Evolutionary conservation across 805 yeast species (phyloP).

Genomic region (Blastobotrys mokoenaii): DNA sequence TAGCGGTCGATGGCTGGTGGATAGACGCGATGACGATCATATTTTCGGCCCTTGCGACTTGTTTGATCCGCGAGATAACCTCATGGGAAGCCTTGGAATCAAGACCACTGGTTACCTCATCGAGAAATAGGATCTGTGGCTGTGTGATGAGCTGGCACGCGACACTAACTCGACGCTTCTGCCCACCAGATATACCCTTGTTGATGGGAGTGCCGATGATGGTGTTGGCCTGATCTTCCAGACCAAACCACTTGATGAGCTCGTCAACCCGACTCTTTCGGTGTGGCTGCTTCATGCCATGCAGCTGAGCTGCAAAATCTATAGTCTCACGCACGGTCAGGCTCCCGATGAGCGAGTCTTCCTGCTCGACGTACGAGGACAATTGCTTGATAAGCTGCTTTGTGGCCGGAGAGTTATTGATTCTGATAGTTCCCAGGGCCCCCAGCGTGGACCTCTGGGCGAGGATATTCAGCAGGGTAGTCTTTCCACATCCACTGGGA

Average conservation of each 20-base stretch:
- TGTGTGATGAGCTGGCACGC: slow-evolving; percentile 70
- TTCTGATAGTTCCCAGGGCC: background rate
- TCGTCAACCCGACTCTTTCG: slow-evolving; percentile 47
- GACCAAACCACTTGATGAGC: slow-evolving; percentile 54
- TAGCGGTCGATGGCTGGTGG: slow-evolving; percentile 80
- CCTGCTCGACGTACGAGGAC: slow-evolving; percentile 62
- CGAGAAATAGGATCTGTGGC: slow-evolving; percentile 69
- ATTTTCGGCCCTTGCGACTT: slow-evolving; percentile 51
- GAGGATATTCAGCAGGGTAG: slow-evolving; percentile 59
- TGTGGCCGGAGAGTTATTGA: background rate
- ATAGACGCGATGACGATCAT: slow-evolving; percentile 64
- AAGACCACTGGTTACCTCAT: slow-evolving; percentile 84
- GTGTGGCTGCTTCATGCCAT: slow-evolving; percentile 43
- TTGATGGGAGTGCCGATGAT: slow-evolving; percentile 44
- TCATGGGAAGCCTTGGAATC: slow-evolving; percentile 70
- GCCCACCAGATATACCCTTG: slow-evolving; percentile 76
- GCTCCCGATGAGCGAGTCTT: slow-evolving; percentile 63
- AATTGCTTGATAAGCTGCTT: background rate
- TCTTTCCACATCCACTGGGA: slow-evolving; percentile 76
- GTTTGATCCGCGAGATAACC: slow-evolving; percentile 51
- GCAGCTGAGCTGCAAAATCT: slow-evolving; percentile 59
- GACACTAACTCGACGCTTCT: slow-evolving; percentile 65
- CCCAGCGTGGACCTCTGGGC: slow-evolving; percentile 26
- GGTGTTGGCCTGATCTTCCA: slow-evolving; percentile 54
- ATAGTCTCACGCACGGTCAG: slow-evolving; percentile 67